These are phyloP conservation scores for Pleurotus djamor DNA, from an alignment of 768 basidiomycete genomes.

Conservation along the genomic window DNA sequence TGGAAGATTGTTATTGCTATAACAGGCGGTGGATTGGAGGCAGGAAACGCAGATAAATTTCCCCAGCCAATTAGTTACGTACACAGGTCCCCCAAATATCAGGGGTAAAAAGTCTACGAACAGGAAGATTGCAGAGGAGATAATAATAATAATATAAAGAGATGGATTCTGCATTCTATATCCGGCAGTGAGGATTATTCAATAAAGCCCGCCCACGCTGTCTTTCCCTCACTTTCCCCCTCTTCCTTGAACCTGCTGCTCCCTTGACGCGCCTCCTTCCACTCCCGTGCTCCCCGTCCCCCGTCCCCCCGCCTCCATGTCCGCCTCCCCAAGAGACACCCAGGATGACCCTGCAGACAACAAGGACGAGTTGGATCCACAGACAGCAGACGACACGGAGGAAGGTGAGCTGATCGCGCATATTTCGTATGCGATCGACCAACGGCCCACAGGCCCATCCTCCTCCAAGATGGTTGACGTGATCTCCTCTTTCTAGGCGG, in stretches of 20 bases:
- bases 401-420: constrained; percentile 4
- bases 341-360: constrained; percentile 54
- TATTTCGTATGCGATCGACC: constrained; percentile 8
- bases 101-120: constrained; percentile 52
- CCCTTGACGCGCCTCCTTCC: constrained; percentile 28
- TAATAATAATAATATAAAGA: constrained; percentile 51
- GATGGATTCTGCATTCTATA: constrained; percentile 54
- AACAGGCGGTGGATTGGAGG: neutral
- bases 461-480: constrained; percentile 8
- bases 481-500: constrained; percentile 29
- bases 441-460: neutral
- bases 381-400: constrained; percentile 18
- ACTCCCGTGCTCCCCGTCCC: constrained; percentile 33
- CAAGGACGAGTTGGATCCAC: constrained; percentile 48
- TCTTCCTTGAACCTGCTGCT: constrained; percentile 40
- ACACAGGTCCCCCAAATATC: constrained; percentile 54
- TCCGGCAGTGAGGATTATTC: constrained; percentile 68
- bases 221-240: constrained; percentile 60
- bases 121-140: constrained; percentile 45
- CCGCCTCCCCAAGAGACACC: constrained; percentile 51
- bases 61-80: constrained; percentile 47
- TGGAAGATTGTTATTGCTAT: neutral
- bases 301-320: constrained; percentile 40
- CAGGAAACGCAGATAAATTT: constrained; percentile 7
- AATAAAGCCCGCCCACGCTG: constrained; percentile 71